Percentiles rank a stretch among this genome's conserved stretches.
Evolutionary conservation across 495 filamentous ascomycete genomes (phyloP).

Genomic region (Talaromyces liani): DNA sequence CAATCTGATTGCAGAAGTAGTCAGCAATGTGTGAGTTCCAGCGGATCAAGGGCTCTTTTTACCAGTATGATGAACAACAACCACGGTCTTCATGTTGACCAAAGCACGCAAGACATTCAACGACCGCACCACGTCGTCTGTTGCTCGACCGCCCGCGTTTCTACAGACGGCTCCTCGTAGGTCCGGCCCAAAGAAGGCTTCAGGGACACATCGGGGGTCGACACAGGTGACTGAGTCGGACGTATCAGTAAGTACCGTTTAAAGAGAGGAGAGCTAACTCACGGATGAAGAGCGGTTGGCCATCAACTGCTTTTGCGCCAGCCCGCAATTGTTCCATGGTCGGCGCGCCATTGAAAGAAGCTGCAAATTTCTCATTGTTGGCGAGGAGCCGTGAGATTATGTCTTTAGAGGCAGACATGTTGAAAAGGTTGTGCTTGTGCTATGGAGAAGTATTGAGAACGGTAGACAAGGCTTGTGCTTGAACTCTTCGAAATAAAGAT

Average conservation of each 20-base stretch:
- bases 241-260: background rate
- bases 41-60: background rate
- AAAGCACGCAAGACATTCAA: background rate
- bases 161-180: background rate
- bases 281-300: background rate
- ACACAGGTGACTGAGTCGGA: slow-evolving; percentile 1
- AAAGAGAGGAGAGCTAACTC: background rate
- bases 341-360: background rate
- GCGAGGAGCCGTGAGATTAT: background rate
- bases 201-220: slow-evolving; percentile 5
- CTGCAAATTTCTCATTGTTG: slow-evolving; percentile 2
- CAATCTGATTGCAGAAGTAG: background rate
- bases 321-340: background rate
- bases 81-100: background rate
- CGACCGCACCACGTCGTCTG: background rate
- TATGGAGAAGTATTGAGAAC: background rate
- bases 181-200: slow-evolving; percentile 1
- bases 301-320: background rate
- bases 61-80: slow-evolving; percentile 5
- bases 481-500: background rate
- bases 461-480: background rate
- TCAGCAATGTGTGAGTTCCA: background rate
- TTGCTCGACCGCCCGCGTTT: slow-evolving; percentile 1
- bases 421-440: background rate
- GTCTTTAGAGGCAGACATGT: background rate